Base-by-base conservation (phyloP, 164 flowering plant species). In the Taxillus chinensis region DNA sequence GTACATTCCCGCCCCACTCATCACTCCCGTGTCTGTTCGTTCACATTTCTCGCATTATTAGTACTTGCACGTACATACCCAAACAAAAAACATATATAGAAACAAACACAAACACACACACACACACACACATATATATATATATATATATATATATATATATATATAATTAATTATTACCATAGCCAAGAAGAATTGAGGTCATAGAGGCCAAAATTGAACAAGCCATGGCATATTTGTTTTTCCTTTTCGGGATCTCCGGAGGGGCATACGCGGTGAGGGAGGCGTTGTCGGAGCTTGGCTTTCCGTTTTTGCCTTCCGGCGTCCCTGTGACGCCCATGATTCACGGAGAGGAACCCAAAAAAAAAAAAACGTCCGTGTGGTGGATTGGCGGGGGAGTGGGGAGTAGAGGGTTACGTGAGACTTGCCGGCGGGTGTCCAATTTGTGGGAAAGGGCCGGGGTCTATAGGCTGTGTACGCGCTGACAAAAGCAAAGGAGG, bases 201-300 rank as follows among this genome's bases (percentile, higher is more conserved):
- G 82, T 73, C 84, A 83, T 81, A 68, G 92, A 89, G 65, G 92
- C 96, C 5, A 88, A 58, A 42, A 78, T 66, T 3, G 96, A 79
- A 63, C 86, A 83, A 57, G 74, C 85, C 39, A 83, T 45, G 5
- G 90, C 90, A 61, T 17, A 86, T 63, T 71, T 76, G 73, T 84
- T 86, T n/a, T 74, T 75, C 51, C 52, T 65, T 2, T 71, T 71
- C 13, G 67, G 68, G 17, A 72, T 67, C 12, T 76, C 78, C 49
- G 74, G 66, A 61, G 60, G 76, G 11, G 5, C 55, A 13, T 15
- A 13, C 15, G 27, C 55, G 15, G 7, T 1, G n/a, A 13, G 7
- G 37, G 3, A 53, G 55, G 15, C 27, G 7, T 0, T 7, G 55
- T 6, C 3, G 37, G 37, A 0, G 27, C 27, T n/a, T 1, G 8